Conservation (phyloP, 78 protist species). For the Dictyostelium intermedium region DNA sequence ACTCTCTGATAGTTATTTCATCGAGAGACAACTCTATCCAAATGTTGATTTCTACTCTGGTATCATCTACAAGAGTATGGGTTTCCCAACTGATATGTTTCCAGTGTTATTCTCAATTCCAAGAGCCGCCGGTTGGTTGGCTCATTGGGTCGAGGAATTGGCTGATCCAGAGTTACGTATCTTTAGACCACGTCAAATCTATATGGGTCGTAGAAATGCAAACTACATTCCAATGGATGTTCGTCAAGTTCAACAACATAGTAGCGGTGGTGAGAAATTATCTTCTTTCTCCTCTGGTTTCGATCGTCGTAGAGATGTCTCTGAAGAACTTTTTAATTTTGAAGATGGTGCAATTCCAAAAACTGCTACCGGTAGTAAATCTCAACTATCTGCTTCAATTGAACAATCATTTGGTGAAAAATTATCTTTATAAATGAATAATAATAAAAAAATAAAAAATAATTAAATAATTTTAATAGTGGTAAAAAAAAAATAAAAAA, state of each 20-base stretch:
- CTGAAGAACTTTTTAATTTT: not conserved
- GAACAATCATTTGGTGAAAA: conserved; percentile 72
- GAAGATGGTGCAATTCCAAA: conserved; percentile 66
- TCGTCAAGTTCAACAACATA: not conserved
- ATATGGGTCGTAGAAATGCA: conserved; percentile 16
- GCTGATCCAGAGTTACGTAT: conserved; percentile 73
- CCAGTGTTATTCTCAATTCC: conserved; percentile 83
- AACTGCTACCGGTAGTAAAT: conserved; percentile 65
- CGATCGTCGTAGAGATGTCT: conserved; percentile 43
- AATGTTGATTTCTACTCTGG: conserved; percentile 89
- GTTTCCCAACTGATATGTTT: conserved; percentile 91
- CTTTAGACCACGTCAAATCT: conserved; percentile 77
- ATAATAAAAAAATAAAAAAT: not conserved
- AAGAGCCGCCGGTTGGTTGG: conserved; percentile 87
- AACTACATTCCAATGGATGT: conserved; percentile 31
- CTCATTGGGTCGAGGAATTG: conserved; percentile 83
- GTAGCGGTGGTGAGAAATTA: not conserved
- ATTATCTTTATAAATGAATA: not conserved
- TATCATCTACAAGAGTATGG: conserved; percentile 77
- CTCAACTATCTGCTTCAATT: conserved; percentile 21
- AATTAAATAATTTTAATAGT: not conserved
- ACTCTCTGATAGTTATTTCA: conserved; percentile 82
- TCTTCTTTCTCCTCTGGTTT: conserved; percentile 51
- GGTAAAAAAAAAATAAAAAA: not conserved
- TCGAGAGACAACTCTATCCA: conserved; percentile 89